These are phyloP conservation scores for Sphenostylis stenocarpa DNA, from an alignment of 306 rosid species.

Conservation along the genomic window DNA sequence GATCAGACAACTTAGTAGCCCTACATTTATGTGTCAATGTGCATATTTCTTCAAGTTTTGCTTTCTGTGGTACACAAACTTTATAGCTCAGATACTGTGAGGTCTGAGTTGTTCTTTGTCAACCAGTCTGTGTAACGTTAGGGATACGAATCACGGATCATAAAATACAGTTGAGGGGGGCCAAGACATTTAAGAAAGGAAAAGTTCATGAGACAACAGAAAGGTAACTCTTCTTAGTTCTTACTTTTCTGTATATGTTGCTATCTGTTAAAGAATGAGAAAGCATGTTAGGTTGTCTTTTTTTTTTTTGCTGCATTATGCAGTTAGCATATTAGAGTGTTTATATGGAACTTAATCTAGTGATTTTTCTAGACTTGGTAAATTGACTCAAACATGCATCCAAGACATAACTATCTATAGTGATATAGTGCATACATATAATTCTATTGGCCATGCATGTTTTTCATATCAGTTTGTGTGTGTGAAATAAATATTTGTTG, in stretches of 20 bases:
- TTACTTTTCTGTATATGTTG: not conserved
- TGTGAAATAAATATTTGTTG: too few species aligned
- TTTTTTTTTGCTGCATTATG: too few species aligned
- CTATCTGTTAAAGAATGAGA: too few species aligned
- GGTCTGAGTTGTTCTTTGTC: not conserved
- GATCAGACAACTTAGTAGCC: slow-evolving; percentile 1
- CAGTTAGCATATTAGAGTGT: too few species aligned
- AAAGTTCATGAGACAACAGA: not conserved
- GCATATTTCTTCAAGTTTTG: not conserved
- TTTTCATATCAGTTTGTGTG: too few species aligned
- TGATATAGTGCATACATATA: too few species aligned
- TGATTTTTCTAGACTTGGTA: too few species aligned
- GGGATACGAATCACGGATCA: not conserved
- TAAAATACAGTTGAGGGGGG: slow-evolving; percentile 28
- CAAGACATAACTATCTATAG: too few species aligned
- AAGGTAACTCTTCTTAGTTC: not conserved
- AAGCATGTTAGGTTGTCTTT: too few species aligned
- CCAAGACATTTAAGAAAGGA: not conserved
- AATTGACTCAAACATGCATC: too few species aligned
- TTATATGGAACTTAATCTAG: too few species aligned
- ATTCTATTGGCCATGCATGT: too few species aligned
- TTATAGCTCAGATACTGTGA: not conserved
- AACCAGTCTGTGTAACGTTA: not conserved
- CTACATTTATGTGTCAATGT: not conserved
- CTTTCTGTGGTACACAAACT: not conserved